Percentiles rank a stretch among this genome's conserved stretches.
These are phyloP conservation scores for Fusarium irregulare DNA, from an alignment of 2,329 filamentous ascomycete species.

Conservation along the genomic window DNA sequence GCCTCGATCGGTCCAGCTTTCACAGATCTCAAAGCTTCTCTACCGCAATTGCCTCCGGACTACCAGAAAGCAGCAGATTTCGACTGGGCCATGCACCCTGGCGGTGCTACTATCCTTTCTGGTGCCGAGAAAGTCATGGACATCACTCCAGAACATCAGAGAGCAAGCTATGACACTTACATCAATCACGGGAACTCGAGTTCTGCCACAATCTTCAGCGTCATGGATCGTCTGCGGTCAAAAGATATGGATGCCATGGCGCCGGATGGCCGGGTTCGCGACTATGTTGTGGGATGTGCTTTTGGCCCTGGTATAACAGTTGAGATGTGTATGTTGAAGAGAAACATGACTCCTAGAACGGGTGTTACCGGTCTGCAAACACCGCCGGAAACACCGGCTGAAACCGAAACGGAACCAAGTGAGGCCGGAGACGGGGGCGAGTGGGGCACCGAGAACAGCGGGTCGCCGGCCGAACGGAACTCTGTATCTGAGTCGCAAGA, in stretches of 20 bases:
- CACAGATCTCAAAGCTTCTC: constrained; percentile 61
- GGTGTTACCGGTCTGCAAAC: constrained; percentile 57
- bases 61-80: constrained; percentile 66
- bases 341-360: constrained; percentile 45
- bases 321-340: constrained; percentile 74
- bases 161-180: constrained; percentile 77
- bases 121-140: constrained; percentile 69
- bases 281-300: constrained; percentile 74
- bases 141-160: constrained; percentile 71
- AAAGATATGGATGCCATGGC: constrained; percentile 70
- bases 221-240: constrained; percentile 69
- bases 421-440: constrained; percentile 57
- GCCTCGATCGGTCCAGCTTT: constrained; percentile 66
- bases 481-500: constrained; percentile 14
- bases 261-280: constrained; percentile 60
- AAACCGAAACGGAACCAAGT: constrained; percentile 64
- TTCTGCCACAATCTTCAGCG: constrained; percentile 75
- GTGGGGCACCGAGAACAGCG: constrained; percentile 31
- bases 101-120: constrained; percentile 73
- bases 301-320: constrained; percentile 77
- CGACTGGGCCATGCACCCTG: constrained; percentile 80
- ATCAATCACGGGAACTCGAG: constrained; percentile 76
- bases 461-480: constrained; percentile 24
- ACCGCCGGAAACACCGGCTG: constrained; percentile 66
- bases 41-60: constrained; percentile 57